These are phyloP conservation scores for Mycena sp. DNA, from an alignment of 1,284 basidiomycete species.

Conservation along the genomic window DNA sequence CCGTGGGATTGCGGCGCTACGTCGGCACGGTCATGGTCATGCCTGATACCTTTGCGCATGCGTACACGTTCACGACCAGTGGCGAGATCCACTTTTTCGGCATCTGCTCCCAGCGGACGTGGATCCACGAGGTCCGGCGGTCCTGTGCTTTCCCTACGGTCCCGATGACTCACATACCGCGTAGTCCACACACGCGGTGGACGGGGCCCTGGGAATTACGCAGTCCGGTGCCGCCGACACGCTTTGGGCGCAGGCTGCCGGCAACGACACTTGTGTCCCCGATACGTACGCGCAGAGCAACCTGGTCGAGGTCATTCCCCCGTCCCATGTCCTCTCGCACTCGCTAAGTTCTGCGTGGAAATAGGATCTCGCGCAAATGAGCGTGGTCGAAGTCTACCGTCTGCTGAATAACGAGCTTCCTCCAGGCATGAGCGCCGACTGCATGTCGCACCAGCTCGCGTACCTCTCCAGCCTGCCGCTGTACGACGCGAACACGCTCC, in stretches of 20 bases:
- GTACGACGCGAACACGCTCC: conserved; percentile 34
- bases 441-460: conserved; percentile 37
- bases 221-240: conserved; percentile 27
- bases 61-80: conserved; percentile 37
- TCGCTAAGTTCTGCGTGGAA: background rate
- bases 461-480: conserved; percentile 34
- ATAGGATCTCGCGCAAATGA: conserved; percentile 40
- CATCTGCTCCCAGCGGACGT: conserved; percentile 29
- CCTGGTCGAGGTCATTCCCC: conserved; percentile 34
- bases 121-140: conserved; percentile 39
- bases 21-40: conserved; percentile 34
- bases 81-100: conserved; percentile 42
- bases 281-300: conserved; percentile 37
- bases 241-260: conserved; percentile 33
- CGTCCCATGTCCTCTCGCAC: background rate
- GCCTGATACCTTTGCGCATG: conserved; percentile 29
- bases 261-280: conserved; percentile 37
- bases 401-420: conserved; percentile 34
- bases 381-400: conserved; percentile 34
- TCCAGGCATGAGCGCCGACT: conserved; percentile 28
- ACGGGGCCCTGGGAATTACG: conserved; percentile 33
- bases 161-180: background rate
- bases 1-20: conserved; percentile 39
- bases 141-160: too few relatives aligned
- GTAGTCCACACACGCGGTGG: conserved; percentile 38